Percentiles rank a stretch among this genome's conserved stretches.
phyloP scores from a whole-genome alignment of 2,329 filamentous ascomycete species.

The Penicillium sp. region DNA sequence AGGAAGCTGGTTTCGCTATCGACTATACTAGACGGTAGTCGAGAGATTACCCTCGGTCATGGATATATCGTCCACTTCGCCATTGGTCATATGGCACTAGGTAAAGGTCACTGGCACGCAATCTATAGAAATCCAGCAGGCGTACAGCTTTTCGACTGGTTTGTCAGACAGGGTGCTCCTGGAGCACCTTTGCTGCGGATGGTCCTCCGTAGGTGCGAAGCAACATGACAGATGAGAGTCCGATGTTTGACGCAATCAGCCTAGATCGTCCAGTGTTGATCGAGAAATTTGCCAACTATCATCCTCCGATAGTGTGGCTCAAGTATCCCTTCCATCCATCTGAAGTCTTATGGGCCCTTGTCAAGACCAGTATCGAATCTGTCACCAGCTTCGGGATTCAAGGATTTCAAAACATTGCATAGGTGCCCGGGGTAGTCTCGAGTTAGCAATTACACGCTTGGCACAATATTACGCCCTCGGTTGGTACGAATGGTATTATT shows the following conservation, averaged over 20 bases:
- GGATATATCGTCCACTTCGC: too few relatives aligned
- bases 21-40: too few relatives aligned
- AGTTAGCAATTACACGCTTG: not conserved
- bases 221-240: not conserved
- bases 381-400: not conserved
- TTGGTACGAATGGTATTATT: not conserved
- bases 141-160: not conserved
- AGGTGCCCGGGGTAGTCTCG: not conserved
- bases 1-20: too few relatives aligned
- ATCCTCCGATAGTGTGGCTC: not conserved
- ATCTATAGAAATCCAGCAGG: not conserved
- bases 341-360: not conserved
- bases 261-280: not conserved
- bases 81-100: not conserved
- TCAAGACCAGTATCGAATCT: not conserved
- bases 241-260: not conserved
- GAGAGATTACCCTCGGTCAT: too few relatives aligned
- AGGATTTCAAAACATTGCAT: not conserved
- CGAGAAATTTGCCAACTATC: not conserved
- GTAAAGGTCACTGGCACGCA: not conserved
- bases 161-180: not conserved
- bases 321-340: not conserved
- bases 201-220: not conserved
- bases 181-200: not conserved
- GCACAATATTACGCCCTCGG: not conserved